These are phyloP conservation scores for Trichoderma oligosporum DNA, from an alignment of 2,329 filamentous ascomycete species.

Conservation along the genomic window DNA sequence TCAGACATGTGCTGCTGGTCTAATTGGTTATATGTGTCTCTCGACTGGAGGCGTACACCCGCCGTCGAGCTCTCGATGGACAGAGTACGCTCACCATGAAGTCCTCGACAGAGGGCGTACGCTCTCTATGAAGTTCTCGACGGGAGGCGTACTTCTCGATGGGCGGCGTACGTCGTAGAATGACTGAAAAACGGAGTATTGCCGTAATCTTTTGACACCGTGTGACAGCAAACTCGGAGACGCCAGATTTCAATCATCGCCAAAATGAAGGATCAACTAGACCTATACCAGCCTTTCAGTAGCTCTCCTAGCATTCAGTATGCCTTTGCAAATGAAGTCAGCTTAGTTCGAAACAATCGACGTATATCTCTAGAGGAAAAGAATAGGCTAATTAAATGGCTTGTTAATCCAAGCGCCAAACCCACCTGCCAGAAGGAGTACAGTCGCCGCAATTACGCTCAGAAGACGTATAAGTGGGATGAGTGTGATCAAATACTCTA, in stretches of 20 bases:
- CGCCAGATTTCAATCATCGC: not conserved
- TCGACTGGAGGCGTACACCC: slow-evolving; percentile 11
- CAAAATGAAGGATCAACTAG: not conserved
- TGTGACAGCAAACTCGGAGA: too few relatives aligned
- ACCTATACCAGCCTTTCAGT: not conserved
- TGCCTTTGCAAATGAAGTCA: not conserved
- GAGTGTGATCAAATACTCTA: not conserved
- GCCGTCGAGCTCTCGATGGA: not conserved
- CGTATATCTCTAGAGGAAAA: not conserved
- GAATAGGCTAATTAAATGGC: not conserved
- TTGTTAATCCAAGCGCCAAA: not conserved
- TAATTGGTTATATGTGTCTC: not conserved
- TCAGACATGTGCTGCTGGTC: not conserved
- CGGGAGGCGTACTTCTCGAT: not conserved
- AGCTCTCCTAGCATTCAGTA: not conserved
- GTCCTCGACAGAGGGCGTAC: not conserved
- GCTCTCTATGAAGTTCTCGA: not conserved
- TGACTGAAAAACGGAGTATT: not conserved
- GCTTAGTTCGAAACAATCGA: not conserved
- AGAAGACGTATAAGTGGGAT: slow-evolving; percentile 20
- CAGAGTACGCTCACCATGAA: slow-evolving; percentile 9
- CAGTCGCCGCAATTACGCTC: slow-evolving; percentile 21
- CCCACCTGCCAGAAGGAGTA: slow-evolving; percentile 17
- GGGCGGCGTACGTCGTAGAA: not conserved
- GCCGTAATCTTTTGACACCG: too few relatives aligned